These are phyloP conservation scores for Hygrocybe coccinea DNA, from an alignment of 768 basidiomycete genomes.

Conservation along the genomic window DNA sequence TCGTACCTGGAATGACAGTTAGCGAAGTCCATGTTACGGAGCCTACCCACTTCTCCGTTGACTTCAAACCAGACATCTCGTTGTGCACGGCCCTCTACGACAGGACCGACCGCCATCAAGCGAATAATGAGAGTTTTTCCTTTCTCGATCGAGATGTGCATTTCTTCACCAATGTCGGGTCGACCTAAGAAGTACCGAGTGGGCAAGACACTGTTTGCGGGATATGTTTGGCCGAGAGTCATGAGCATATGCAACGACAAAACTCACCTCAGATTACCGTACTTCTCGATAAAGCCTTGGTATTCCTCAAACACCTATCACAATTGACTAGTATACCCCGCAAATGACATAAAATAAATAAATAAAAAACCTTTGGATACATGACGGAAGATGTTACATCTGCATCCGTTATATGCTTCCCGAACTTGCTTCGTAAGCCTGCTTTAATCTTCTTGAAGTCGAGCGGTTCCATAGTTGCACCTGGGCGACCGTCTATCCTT, in stretches of 20 bases:
- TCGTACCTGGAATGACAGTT: constrained; percentile 57
- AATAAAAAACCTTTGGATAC: constrained; percentile 84
- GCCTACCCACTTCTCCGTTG: constrained; percentile 74
- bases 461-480: constrained; percentile 77
- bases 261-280: constrained; percentile 84
- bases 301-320: constrained; percentile 93
- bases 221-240: constrained; percentile 9
- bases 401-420: constrained; percentile 87
- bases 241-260: constrained; percentile 1
- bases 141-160: constrained; percentile 93
- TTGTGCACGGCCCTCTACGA: constrained; percentile 86
- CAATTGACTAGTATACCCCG: constrained; percentile 4
- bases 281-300: constrained; percentile 91
- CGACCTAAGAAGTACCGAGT: constrained; percentile 97
- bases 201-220: constrained; percentile 70
- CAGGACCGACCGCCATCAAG: constrained; percentile 90
- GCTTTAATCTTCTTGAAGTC: constrained; percentile 96
- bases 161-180: constrained; percentile 88
- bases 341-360: constrained; percentile 2
- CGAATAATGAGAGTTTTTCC: constrained; percentile 97
- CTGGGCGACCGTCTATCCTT: constrained; percentile 91
- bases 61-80: constrained; percentile 99
- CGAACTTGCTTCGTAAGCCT: constrained; percentile 89
- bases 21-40: constrained; percentile 9
- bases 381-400: constrained; percentile 96